Evolutionary conservation across 768 basidiomycete species (phyloP), one percentile per base, ranked within the genome.

Genomic region (Amanita rimosa): DNA sequence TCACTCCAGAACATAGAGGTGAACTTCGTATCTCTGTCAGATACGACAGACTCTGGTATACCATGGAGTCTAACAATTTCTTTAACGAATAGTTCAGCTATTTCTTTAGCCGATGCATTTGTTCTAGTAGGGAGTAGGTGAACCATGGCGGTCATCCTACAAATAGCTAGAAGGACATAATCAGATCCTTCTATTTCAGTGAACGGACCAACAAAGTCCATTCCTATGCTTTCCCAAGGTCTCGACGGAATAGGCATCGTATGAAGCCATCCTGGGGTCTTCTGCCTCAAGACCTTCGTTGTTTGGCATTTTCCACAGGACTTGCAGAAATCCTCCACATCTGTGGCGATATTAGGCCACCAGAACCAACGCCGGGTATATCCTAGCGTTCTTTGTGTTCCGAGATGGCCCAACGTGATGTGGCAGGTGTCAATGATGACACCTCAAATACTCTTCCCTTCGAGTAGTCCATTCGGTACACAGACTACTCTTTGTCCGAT

Each of bases 11-110:
- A 68, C 10, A 51, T 46, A 1, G 59, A 62, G 0, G 60, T 67
- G 55, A 70, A 74, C 27, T 66, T 59, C 1, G 60, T 51, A 22
- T 63, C 61, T 14, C 62, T 46, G 36, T 68, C 64, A 6, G 57
- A 59, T 13, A 62, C 58, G 7, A 64, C 59, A 0, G 54, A 50
- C n/a, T 51, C 50, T 1, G 57, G 62, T 0, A 64, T 40, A 0
- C 64, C 54, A 42, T 65, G 64, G 9, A 63, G 52, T 22, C 58
- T 21, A 3, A 61, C 56, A 1, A 63, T 54, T 11, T 63, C 53
- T 6, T 42, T 22, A 3, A 59, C 14, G 34, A 55, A 60, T n/a
- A 63, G 24, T 53, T 52, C 53, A 0, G 60, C 57, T 6, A 61
- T 19, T 9, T 63, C 48, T 11, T 51, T 48, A 0, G 62, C 60